These are phyloP conservation scores for Ceratocystiopsis brevicomis DNA, from an alignment of 2,329 filamentous ascomycete genomes.

Conservation along the genomic window DNA sequence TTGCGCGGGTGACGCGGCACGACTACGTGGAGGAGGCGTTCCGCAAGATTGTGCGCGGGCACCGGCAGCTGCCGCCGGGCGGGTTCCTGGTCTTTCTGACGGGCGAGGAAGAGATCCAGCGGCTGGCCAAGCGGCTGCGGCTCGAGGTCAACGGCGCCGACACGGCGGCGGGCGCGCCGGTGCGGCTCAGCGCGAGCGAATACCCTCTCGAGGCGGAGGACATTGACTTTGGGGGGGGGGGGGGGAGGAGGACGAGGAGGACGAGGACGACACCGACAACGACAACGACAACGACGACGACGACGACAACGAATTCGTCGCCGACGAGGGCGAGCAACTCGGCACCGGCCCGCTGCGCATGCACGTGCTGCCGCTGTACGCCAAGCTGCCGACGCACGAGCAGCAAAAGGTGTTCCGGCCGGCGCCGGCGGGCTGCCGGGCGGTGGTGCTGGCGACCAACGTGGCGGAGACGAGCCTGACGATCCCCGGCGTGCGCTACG, in stretches of 20 bases:
- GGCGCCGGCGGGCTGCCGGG: slow-evolving; percentile 61
- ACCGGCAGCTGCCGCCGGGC: slow-evolving; percentile 74
- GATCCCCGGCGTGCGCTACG: slow-evolving; percentile 85
- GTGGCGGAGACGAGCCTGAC: slow-evolving; percentile 94
- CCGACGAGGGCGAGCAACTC: slow-evolving; percentile 42
- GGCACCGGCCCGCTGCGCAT: slow-evolving; percentile 50
- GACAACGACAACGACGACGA: slow-evolving; percentile 40
- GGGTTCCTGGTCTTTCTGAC: slow-evolving; percentile 90
- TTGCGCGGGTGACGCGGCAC: slow-evolving; percentile 59
- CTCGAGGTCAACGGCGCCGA: slow-evolving; percentile 42
- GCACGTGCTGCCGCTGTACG: slow-evolving; percentile 86
- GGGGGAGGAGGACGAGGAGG: slow-evolving; percentile 20
- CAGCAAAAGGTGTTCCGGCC: slow-evolving; percentile 81
- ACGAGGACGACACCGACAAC: slow-evolving; percentile 43
- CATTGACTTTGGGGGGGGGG: slow-evolving; percentile 53
- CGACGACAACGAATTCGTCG: slow-evolving; percentile 45
- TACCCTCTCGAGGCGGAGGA: slow-evolving; percentile 71
- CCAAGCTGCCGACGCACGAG: slow-evolving; percentile 72
- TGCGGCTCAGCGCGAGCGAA: slow-evolving; percentile 59
- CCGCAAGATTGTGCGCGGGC: slow-evolving; percentile 68
- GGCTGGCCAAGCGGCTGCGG: slow-evolving; percentile 63
- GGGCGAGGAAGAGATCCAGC: slow-evolving; percentile 75
- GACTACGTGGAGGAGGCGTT: slow-evolving; percentile 89
- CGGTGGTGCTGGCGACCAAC: slow-evolving; percentile 86
- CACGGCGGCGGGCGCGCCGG: slow-evolving; percentile 40